Conservation (phyloP, 805 yeast species). For the Wickerhamiella kurtzmanii region DNA sequence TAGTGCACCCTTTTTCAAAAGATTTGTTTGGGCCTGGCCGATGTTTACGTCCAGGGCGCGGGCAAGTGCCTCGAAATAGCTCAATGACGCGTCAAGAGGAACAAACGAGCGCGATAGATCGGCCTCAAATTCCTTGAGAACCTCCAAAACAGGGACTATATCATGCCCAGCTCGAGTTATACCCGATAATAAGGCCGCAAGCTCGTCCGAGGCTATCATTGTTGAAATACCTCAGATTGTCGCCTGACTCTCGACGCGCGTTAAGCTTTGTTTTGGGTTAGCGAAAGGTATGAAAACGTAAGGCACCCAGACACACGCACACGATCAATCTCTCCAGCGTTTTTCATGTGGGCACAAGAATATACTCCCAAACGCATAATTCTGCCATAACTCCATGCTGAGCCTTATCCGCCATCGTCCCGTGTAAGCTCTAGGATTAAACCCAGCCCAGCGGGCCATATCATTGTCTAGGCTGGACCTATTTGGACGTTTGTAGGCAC, state of each 20-base stretch:
- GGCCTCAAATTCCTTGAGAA: slow-evolving; percentile 11
- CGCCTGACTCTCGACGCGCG: background rate
- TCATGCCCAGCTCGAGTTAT: background rate
- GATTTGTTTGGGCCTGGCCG: slow-evolving; percentile 10
- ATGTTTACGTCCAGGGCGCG: slow-evolving; percentile 9
- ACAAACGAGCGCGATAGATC: slow-evolving; percentile 15
- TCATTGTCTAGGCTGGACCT: no score
- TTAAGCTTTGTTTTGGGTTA: background rate
- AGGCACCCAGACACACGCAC: no score
- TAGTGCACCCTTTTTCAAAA: slow-evolving; percentile 23
- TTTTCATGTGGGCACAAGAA: no score
- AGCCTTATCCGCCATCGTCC: no score
- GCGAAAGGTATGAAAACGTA: no score
- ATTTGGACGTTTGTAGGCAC: no score
- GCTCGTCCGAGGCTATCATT: slow-evolving; percentile 2
- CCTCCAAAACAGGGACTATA: background rate
- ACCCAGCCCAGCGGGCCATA: no score
- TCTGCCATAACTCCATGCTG: no score
- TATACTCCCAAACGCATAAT: no score
- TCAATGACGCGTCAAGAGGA: slow-evolving; percentile 8
- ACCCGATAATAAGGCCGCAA: background rate
- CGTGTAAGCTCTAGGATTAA: no score
- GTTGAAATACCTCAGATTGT: background rate
- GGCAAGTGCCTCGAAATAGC: slow-evolving; percentile 21
- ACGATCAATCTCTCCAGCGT: no score